A percentile compares a stretch with the other conserved stretches of the same genome.
Conservation (phyloP, 192 early-diverging fungal species). For the Mortierella alpina region DNA sequence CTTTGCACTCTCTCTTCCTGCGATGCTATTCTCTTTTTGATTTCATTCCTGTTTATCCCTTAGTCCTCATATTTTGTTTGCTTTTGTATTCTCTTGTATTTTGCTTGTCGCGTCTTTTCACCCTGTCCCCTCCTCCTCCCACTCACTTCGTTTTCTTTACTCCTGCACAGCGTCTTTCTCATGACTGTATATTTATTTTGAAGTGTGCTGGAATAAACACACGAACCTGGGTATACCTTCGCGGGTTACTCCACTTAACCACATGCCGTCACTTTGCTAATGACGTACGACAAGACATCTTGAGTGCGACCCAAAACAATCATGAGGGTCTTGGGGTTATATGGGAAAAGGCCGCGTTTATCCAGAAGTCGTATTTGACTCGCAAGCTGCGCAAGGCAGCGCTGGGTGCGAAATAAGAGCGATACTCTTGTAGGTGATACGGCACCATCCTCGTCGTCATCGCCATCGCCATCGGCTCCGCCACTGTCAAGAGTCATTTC, state of each 20-base stretch:
- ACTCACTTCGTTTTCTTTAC: background rate
- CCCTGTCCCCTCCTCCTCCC: background rate
- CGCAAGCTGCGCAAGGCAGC: slow-evolving; percentile 14
- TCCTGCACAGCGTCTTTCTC: background rate
- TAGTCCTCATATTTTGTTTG: slow-evolving; percentile 1
- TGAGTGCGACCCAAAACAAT: slow-evolving; percentile 20
- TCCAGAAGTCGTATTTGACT: slow-evolving; percentile 18
- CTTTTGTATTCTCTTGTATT: slow-evolving; percentile 4
- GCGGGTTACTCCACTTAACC: too few relatives aligned
- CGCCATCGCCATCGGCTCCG: slow-evolving; percentile 1
- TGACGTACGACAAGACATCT: background rate
- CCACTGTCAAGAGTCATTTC: background rate
- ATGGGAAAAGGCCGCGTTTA: slow-evolving; percentile 29
- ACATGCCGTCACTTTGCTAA: too few relatives aligned
- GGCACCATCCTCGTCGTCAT: background rate
- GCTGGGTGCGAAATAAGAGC: background rate
- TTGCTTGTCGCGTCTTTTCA: background rate
- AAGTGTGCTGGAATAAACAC: background rate
- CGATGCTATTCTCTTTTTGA: background rate
- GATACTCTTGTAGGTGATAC: background rate
- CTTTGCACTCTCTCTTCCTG: background rate
- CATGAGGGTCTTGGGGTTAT: slow-evolving; percentile 32
- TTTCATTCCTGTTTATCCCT: background rate
- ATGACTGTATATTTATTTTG: too few relatives aligned
- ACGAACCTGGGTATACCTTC: too few relatives aligned